Conservation (phyloP, 2,329 filamentous ascomycete species). For the Clathrospora elynae region DNA sequence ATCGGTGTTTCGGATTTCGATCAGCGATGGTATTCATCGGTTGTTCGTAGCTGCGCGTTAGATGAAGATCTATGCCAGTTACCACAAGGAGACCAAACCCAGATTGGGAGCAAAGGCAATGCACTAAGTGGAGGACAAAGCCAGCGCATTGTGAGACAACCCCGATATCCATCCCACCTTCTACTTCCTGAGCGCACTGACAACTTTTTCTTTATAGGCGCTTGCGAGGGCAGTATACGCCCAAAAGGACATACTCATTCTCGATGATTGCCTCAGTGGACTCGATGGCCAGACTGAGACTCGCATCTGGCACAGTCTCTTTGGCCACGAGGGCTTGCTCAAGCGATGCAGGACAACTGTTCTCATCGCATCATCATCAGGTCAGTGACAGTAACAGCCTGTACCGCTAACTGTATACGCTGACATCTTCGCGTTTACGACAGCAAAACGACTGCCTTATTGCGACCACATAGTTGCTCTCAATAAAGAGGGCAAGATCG, state of each 20-base stretch:
- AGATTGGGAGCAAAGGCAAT: constrained; percentile 58
- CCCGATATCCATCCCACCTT: constrained; percentile 21
- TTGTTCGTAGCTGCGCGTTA: constrained; percentile 43
- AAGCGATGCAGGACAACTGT: constrained; percentile 46
- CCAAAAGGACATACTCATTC: constrained; percentile 53
- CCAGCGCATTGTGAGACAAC: constrained; percentile 53
- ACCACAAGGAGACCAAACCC: constrained; percentile 49
- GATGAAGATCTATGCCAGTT: constrained; percentile 43
- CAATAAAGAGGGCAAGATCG: constrained; percentile 39
- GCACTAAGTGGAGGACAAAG: constrained; percentile 60
- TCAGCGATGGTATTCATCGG: constrained; percentile 45
- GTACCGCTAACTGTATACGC: background rate
- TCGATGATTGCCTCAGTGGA: constrained; percentile 60
- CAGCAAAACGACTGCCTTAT: constrained; percentile 44
- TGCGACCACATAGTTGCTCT: constrained; percentile 54
- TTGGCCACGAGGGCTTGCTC: constrained; percentile 55
- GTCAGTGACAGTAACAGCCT: constrained; percentile 19
- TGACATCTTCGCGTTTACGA: background rate
- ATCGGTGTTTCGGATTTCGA: constrained; percentile 44
- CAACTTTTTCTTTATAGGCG: constrained; percentile 34
- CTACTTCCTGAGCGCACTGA: constrained; percentile 15
- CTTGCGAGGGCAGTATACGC: constrained; percentile 60
- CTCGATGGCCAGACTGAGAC: constrained; percentile 58
- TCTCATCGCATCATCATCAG: constrained; percentile 42
- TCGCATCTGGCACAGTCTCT: constrained; percentile 54